Base-by-base conservation (phyloP, 2,329 filamentous ascomycete species). In the Fusarium stilboides region DNA sequence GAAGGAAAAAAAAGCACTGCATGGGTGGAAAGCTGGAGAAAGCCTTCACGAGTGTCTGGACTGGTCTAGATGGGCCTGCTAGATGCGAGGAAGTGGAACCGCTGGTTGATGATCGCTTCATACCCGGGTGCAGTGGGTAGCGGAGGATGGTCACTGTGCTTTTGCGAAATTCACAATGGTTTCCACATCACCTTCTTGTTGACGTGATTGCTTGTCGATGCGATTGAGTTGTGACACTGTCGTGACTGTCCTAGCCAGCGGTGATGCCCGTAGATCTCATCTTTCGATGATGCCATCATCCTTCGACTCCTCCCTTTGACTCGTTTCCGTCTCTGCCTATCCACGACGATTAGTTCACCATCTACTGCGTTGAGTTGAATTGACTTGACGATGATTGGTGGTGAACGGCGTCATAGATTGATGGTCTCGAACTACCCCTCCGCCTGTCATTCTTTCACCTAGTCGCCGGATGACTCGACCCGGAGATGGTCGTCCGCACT, bases 101-200 rank as follows among this genome's bases (percentile, higher is more conserved):
- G 84, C 84, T 85, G 82, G 81, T 87, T 87, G 86, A 88, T 84
- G 85, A 88, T 86, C 84, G 86, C 86, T 87, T 84, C 84, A 87
- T 87, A 87, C 84, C 83, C 83, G 76, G 80, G 79, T 83, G 83
- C 83, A 84, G 82, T 84, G 82, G 78, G 77, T 77, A 78, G 76
- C 75, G 76, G 77, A 79, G 78, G 80, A 80, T 78, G 79, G 80
- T 80, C 82, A 85, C 82, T 85, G 81, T 86, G 82, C 82, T 86
- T 86, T 75, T 84, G 86, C 85, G 83, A 88, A 87, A 87, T 85
- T 85, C 82, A 75, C 71, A 85, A 84, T 82, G 81, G 82, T 85
- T 86, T 87, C 84, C 84, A 86, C 77, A 75, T 72, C 57, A 65
- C 65, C 61, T 64, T 63, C 39, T 53, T 58, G 24, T 57, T 65